phyloP scores from a whole-genome alignment of 1,284 basidiomycete genomes.

The Heterobasidion annosum region DNA sequence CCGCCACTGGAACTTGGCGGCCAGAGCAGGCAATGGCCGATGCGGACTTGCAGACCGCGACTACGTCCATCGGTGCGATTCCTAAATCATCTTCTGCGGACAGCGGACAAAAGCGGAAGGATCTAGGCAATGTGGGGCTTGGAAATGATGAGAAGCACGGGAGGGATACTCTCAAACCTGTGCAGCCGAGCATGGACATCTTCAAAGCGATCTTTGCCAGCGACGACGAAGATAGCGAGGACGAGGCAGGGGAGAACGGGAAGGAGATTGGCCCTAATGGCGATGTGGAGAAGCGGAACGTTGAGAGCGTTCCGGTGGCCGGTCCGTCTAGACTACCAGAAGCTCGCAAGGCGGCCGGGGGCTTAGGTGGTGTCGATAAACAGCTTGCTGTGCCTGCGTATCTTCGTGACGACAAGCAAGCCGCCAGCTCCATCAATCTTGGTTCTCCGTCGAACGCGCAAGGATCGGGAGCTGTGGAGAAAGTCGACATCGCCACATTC shows the following conservation, averaged over 20 bases:
- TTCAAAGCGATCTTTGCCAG: conserved; percentile 95
- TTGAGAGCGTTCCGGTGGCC: conserved; percentile 1
- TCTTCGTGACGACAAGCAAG: conserved; percentile 6
- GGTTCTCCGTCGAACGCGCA: conserved; percentile 9
- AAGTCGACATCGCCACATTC: conserved; percentile 57
- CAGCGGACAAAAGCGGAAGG: conserved; percentile 21
- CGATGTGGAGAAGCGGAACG: conserved; percentile 12
- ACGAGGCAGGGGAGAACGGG: conserved; percentile 50
- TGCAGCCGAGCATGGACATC: conserved; percentile 82
- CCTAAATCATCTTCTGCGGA: not conserved
- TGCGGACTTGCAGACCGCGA: conserved; percentile 10
- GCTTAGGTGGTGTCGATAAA: not conserved
- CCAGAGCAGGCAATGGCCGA: conserved; percentile 11
- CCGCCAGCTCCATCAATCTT: not conserved
- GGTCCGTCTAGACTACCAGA: not conserved
- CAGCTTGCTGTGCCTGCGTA: conserved; percentile 6
- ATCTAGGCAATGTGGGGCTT: conserved; percentile 71
- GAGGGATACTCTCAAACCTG: conserved; percentile 77
- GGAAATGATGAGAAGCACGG: conserved; percentile 88
- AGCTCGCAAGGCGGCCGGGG: not conserved
- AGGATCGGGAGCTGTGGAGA: conserved; percentile 15
- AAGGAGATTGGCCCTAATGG: conserved; percentile 29
- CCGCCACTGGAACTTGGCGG: conserved; percentile 12
- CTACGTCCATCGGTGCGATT: not conserved
- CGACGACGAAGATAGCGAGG: conserved; percentile 76